Conservation (phyloP, 2,329 filamentous ascomycete genomes). For the Ilyonectria destructans region DNA sequence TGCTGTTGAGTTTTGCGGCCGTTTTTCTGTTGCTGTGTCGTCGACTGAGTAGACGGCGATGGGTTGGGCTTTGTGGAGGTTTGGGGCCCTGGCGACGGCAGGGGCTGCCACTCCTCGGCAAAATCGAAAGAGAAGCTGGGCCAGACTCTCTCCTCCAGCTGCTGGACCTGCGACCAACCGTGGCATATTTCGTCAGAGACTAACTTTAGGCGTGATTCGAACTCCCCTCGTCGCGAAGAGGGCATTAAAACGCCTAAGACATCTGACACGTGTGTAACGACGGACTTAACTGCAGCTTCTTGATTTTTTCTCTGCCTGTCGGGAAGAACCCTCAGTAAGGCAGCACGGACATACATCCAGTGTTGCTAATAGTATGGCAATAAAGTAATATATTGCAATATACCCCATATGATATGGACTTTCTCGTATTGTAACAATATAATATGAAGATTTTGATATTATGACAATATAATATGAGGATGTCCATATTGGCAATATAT, state of each 20-base stretch:
- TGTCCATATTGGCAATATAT: too few relatives aligned
- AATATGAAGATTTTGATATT: too few relatives aligned
- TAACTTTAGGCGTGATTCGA: not conserved
- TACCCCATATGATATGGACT: too few relatives aligned
- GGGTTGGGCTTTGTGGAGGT: not conserved
- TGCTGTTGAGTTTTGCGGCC: slow-evolving; percentile 1
- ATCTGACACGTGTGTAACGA: not conserved
- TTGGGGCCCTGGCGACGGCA: not conserved
- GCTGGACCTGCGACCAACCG: slow-evolving; percentile 1
- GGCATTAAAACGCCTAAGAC: not conserved
- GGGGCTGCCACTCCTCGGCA: slow-evolving; percentile 2
- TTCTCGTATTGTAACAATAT: too few relatives aligned
- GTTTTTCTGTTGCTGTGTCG: not conserved
- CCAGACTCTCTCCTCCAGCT: slow-evolving; percentile 1
- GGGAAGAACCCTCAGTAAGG: not conserved
- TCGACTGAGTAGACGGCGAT: not conserved
- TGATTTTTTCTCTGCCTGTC: not conserved
- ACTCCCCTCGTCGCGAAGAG: slow-evolving; percentile 1
- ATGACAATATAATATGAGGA: too few relatives aligned
- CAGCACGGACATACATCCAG: not conserved
- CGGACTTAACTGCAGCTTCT: not conserved
- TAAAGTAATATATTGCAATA: too few relatives aligned
- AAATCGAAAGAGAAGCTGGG: slow-evolving; percentile 1
- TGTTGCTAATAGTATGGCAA: too few relatives aligned
- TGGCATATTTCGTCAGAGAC: slow-evolving; percentile 3